These are phyloP conservation scores for Crepidotus variabilis DNA, from an alignment of 768 basidiomycete genomes.

Conservation along the genomic window DNA sequence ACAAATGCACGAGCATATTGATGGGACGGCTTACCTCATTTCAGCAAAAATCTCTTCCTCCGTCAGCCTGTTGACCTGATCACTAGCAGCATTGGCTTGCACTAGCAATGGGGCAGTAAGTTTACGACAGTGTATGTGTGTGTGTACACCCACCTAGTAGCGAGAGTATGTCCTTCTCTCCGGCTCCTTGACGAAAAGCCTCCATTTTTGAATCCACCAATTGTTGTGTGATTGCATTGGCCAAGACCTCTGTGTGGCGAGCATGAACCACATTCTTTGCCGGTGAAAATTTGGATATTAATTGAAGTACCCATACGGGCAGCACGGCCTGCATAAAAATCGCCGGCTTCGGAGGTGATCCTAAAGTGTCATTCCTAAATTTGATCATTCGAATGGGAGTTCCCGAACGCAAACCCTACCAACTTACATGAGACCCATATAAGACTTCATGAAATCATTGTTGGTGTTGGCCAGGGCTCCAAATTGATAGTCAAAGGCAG, in stretches of 20 bases:
- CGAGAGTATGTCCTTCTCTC: conserved; percentile 51
- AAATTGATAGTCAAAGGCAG: conserved; percentile 55
- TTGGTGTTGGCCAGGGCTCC: conserved; percentile 45
- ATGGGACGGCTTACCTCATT: conserved; percentile 43
- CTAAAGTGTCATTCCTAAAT: conserved; percentile 44
- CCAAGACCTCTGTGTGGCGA: conserved; percentile 39
- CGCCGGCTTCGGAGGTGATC: conserved; percentile 38
- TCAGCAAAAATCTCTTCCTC: conserved; percentile 47
- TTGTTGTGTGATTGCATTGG: conserved; percentile 40
- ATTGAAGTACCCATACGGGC: conserved; percentile 41
- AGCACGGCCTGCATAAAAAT: conserved; percentile 48
- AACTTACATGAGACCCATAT: conserved; percentile 45
- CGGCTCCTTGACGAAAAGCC: conserved; percentile 43
- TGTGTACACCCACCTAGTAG: conserved; percentile 39
- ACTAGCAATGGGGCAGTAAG: conserved; percentile 26
- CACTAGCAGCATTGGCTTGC: conserved; percentile 50
- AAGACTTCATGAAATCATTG: conserved; percentile 52
- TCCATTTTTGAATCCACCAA: conserved; percentile 46
- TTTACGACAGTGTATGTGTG: background rate
- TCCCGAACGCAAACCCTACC: background rate
- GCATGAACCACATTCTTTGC: conserved; percentile 42
- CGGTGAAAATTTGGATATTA: conserved; percentile 44
- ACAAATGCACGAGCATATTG: background rate
- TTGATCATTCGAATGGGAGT: background rate
- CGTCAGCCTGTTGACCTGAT: conserved; percentile 36